These are phyloP conservation scores for Cordyceps cicadae DNA, from an alignment of 2,329 filamentous ascomycete species.

Conservation along the genomic window DNA sequence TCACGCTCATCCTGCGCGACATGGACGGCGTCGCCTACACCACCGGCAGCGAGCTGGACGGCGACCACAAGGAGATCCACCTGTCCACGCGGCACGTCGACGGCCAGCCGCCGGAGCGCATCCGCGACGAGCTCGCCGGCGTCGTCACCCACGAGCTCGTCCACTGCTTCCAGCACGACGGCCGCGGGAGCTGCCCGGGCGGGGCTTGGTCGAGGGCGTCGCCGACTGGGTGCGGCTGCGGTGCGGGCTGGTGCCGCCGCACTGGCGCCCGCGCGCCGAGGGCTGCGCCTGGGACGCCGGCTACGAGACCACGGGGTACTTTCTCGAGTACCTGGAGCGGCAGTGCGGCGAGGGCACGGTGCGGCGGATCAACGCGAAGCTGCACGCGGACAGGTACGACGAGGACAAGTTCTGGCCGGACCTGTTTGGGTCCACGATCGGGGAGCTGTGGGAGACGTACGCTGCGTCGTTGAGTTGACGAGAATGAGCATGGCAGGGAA, in stretches of 20 bases:
- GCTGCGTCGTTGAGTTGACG: constrained; percentile 20
- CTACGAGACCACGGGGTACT: constrained; percentile 87
- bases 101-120: constrained; percentile 34
- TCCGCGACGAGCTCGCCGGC: constrained; percentile 60
- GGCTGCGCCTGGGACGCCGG: constrained; percentile 70
- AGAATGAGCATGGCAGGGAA: neutral
- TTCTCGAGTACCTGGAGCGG: constrained; percentile 75
- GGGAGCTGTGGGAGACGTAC: constrained; percentile 70
- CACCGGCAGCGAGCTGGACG: constrained; percentile 66
- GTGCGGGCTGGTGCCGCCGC: constrained; percentile 64
- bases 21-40: constrained; percentile 89
- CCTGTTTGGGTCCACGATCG: constrained; percentile 58
- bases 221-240: constrained; percentile 86
- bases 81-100: constrained; percentile 70
- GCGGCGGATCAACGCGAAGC: constrained; percentile 56
- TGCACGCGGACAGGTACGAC: constrained; percentile 56
- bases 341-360: constrained; percentile 53
- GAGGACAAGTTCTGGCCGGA: constrained; percentile 59
- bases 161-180: constrained; percentile 86
- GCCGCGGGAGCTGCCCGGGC: constrained; percentile 47
- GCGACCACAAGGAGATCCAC: constrained; percentile 89
- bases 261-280: constrained; percentile 60
- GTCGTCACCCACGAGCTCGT: constrained; percentile 90
- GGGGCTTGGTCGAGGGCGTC: constrained; percentile 80
- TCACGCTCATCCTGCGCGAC: constrained; percentile 71